Evolutionary conservation across 1,284 basidiomycete species (phyloP), one percentile per base, ranked within the genome.

Genomic region (Leucoagaricus sp.): DNA sequence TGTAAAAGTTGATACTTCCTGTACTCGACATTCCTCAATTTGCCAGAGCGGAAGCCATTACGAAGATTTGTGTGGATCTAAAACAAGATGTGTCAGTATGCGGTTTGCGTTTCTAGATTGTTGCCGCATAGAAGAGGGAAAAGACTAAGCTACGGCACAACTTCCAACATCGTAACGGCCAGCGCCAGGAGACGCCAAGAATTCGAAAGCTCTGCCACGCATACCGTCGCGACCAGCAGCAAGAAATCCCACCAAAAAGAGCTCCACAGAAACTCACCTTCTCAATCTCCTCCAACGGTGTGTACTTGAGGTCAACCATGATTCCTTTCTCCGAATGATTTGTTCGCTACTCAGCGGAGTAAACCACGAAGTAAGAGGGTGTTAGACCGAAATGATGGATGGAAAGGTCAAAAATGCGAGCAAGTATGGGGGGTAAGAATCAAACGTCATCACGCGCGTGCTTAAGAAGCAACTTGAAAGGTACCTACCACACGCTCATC

Each of bases 1-100:
- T 86, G 80, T 3, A 84, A 76, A 10, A 91, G 75, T 68, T 89
- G 87, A 53, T 83, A 78, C 69, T 84, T 89, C 64, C 89, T 77
- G 64, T 80, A 87, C 13, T 75, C 77, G 50, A 90, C 73, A 13
- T 80, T 72, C 64, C 74, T 82, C 46, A 82, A 77, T 65, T 84
- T 88, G 17, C 87, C 85, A 2, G 80, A 74, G 41, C 70, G 70
- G 69, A 87, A 90, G 1, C 75, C 77, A 17, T 72, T 71, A 41
- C 74, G 75, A 34, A 89, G 69, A 48, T 76, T 72, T 17, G 71
- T 70, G 42, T 83, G 80, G 51, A 86, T 80, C 87, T 89, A 49
- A 23, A 23, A 13, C 47, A 17, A 23, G 23, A 17, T 29, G 38
- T 33, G 38, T 40, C 21, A 36, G 26, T 34, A 26, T n/a, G 34